Conservation (phyloP, 768 basidiomycete genomes). For the Termitomyces sp. region DNA sequence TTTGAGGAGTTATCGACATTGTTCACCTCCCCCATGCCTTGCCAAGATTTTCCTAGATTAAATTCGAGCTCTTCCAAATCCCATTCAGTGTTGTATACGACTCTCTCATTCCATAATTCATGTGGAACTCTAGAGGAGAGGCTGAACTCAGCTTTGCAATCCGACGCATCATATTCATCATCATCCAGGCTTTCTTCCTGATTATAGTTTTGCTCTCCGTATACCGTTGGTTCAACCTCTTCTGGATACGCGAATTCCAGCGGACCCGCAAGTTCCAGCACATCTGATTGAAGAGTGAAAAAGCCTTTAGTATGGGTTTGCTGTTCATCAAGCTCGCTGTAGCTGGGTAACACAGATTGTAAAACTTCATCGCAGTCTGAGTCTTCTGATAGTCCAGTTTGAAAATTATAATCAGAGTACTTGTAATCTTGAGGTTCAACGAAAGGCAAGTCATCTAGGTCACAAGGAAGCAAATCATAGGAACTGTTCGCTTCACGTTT, state of each 20-base stretch:
- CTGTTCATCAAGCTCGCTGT: neutral
- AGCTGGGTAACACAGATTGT: neutral
- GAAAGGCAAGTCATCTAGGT: constrained; percentile 4
- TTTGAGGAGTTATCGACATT: neutral
- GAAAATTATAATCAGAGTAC: constrained; percentile 6
- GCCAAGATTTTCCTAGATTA: neutral
- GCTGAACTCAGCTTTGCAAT: neutral
- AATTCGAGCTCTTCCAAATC: neutral
- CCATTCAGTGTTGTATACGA: neutral
- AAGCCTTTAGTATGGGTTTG: neutral
- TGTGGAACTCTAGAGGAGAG: neutral
- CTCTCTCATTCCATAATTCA: neutral
- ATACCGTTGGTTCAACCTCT: neutral
- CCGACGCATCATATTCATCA: neutral
- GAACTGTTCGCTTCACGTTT: neutral
- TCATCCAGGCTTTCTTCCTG: neutral
- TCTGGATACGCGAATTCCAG: neutral
- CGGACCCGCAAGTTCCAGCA: neutral
- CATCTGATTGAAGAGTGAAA: constrained; percentile 1
- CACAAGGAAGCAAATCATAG: neutral
- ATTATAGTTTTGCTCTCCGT: neutral
- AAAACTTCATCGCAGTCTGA: neutral
- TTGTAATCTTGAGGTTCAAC: constrained; percentile 10
- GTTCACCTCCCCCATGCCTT: neutral
- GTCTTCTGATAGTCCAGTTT: neutral